Evolutionary conservation across 2,329 filamentous ascomycete genomes (phyloP).

Genomic region (Aspergillus clavatus): DNA sequence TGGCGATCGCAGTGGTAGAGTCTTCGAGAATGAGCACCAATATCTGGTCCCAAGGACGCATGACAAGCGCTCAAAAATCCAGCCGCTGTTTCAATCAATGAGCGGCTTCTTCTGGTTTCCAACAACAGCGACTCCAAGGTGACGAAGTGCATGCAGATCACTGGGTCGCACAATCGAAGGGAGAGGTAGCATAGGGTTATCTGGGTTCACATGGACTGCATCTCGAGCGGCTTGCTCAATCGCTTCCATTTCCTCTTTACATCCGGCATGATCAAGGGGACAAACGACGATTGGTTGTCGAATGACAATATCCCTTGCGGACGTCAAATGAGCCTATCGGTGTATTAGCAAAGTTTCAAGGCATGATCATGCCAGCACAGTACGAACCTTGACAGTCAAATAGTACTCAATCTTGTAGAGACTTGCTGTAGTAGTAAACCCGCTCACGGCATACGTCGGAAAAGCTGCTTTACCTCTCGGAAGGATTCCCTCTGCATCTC

Average conservation of each 20-base stretch:
- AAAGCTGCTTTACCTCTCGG: constrained; percentile 81
- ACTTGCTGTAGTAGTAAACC: constrained; percentile 89
- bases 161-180: constrained; percentile 73
- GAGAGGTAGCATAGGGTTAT: constrained; percentile 89
- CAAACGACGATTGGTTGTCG: constrained; percentile 94
- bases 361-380: background rate
- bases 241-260: constrained; percentile 97
- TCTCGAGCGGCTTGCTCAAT: constrained; percentile 96
- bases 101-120: constrained; percentile 58
- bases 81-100: constrained; percentile 55
- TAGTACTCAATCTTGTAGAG: constrained; percentile 99
- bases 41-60: constrained; percentile 5
- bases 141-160: constrained; percentile 60
- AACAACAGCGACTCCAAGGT: constrained; percentile 59
- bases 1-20: background rate
- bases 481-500: constrained; percentile 82
- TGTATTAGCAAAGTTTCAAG: constrained; percentile 10
- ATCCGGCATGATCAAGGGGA: constrained; percentile 88
- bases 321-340: constrained; percentile 74
- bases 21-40: background rate
- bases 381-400: constrained; percentile 75
- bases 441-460: constrained; percentile 79
- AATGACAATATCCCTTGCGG: constrained; percentile 79
- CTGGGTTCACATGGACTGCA: constrained; percentile 77
- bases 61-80: constrained; percentile 11